Conservation (phyloP, 1,284 basidiomycete genomes). For the Heterobasidion occidentale region DNA sequence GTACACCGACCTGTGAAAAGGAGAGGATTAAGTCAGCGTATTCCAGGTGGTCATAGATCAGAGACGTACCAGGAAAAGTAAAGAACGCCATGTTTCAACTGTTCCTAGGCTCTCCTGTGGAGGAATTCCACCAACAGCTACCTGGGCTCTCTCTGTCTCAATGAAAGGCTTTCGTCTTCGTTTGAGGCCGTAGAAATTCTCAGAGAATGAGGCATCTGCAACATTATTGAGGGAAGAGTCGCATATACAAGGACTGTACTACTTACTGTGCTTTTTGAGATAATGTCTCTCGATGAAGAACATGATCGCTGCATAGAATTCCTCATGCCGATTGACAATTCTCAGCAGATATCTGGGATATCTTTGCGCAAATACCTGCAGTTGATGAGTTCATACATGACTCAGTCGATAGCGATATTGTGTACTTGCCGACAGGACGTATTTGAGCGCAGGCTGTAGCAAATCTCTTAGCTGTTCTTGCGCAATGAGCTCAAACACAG, state of each 20-base stretch:
- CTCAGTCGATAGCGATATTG: not conserved
- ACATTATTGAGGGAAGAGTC: not conserved
- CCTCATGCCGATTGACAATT: constrained; percentile 93
- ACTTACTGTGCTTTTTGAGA: constrained; percentile 73
- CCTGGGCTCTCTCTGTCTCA: constrained; percentile 53
- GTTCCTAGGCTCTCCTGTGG: constrained; percentile 54
- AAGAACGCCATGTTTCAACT: constrained; percentile 64
- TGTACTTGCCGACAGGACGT: constrained; percentile 77
- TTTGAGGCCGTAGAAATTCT: constrained; percentile 90
- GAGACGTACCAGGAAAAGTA: constrained; percentile 64
- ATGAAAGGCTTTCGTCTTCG: constrained; percentile 67
- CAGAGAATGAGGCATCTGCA: constrained; percentile 81
- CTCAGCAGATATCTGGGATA: constrained; percentile 91
- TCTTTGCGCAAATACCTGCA: constrained; percentile 90
- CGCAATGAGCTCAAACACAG: constrained; percentile 91
- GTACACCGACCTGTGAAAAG: constrained; percentile 70
- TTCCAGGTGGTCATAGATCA: not conserved
- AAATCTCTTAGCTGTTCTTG: constrained; percentile 93
- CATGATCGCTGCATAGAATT: constrained; percentile 89
- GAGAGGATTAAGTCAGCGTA: not conserved
- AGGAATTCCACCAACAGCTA: constrained; percentile 60
- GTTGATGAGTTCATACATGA: not conserved
- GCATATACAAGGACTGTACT: not conserved
- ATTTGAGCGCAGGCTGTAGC: constrained; percentile 92
- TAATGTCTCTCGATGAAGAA: constrained; percentile 88